A percentile compares a stretch with the other conserved stretches of the same genome.
Evolutionary conservation across 306 rosid species (phyloP).

Genomic region (Dalbergia cochinchinensis): DNA sequence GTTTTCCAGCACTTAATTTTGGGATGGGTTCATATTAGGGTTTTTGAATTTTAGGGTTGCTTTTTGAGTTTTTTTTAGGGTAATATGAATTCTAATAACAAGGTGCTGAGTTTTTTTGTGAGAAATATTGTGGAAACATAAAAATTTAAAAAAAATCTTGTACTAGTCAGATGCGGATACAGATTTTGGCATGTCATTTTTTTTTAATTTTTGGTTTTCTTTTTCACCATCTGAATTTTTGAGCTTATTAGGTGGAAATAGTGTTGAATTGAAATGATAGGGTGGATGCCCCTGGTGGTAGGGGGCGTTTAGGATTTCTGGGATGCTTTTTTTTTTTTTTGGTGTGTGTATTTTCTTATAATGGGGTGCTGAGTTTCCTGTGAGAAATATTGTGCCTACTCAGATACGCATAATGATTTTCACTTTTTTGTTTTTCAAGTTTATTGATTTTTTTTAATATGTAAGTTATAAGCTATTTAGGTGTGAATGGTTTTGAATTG

Average conservation of each 20-base stretch:
- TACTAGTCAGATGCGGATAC: neutral
- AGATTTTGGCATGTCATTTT: neutral
- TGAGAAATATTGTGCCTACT: neutral
- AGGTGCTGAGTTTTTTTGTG: neutral
- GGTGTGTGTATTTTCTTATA: too few relatives aligned
- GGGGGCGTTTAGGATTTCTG: too few relatives aligned
- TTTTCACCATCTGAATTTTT: too few relatives aligned
- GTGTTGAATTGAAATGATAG: too few relatives aligned
- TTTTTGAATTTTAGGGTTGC: conserved; percentile 10
- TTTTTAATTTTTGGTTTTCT: too few relatives aligned
- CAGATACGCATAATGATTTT: neutral
- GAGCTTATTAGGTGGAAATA: too few relatives aligned
- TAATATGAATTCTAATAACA: neutral
- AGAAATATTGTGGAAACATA: too few relatives aligned
- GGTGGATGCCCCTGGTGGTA: too few relatives aligned
- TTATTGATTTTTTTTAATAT: neutral
- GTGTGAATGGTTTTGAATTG: neutral
- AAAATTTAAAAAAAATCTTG: too few relatives aligned
- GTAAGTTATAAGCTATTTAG: neutral
- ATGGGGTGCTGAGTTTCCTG: neutral
- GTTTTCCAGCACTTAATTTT: neutral
- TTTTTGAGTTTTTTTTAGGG: neutral
- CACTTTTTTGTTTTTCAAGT: too few relatives aligned
- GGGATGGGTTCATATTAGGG: conserved; percentile 34
- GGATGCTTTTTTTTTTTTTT: neutral